phyloP scores from a whole-genome alignment of 148 eudicot genomes.

The Gaultheria prostrata region DNA sequence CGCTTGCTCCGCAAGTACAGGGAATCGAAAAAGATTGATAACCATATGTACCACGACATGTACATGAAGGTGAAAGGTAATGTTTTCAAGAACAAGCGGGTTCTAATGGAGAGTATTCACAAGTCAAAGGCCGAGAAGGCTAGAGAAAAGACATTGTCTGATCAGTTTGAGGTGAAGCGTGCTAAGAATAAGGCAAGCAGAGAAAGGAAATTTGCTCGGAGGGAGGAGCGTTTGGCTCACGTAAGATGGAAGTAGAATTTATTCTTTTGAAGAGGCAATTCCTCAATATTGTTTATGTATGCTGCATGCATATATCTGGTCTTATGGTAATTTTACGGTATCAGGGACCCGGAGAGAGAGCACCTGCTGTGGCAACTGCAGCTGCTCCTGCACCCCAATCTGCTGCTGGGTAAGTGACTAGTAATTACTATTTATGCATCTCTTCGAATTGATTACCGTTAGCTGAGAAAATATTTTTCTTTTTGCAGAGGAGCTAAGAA shows the following conservation, averaged over 20 bases:
- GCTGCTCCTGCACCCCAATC: conserved; percentile 39
- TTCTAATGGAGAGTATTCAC: conserved; percentile 84
- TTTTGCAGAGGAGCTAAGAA: conserved; percentile 43
- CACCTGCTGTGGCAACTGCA: conserved; percentile 26
- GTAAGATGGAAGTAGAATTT: conserved; percentile 9
- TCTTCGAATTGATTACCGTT: too few species aligned
- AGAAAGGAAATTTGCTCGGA: conserved; percentile 68
- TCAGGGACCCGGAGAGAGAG: conserved; percentile 60
- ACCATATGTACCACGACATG: conserved; percentile 92
- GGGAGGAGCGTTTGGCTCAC: conserved; percentile 75
- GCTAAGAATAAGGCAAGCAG: conserved; percentile 86
- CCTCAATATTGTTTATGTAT: too few species aligned
- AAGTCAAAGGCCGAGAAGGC: conserved; percentile 94
- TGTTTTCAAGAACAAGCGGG: conserved; percentile 81
- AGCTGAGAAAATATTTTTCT: not conserved
- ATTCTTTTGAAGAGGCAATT: not conserved
- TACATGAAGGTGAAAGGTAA: conserved; percentile 93
- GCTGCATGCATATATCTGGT: too few species aligned
- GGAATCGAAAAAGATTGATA: conserved; percentile 84
- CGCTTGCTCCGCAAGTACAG: conserved; percentile 79
- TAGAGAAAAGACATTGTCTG: conserved; percentile 77
- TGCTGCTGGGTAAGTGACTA: conserved; percentile 35
- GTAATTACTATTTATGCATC: too few species aligned
- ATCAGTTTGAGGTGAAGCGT: conserved; percentile 86
- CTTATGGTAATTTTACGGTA: too few species aligned